These are phyloP conservation scores for Pyricularia sp. DNA, from an alignment of 2,329 filamentous ascomycete species.

Conservation along the genomic window DNA sequence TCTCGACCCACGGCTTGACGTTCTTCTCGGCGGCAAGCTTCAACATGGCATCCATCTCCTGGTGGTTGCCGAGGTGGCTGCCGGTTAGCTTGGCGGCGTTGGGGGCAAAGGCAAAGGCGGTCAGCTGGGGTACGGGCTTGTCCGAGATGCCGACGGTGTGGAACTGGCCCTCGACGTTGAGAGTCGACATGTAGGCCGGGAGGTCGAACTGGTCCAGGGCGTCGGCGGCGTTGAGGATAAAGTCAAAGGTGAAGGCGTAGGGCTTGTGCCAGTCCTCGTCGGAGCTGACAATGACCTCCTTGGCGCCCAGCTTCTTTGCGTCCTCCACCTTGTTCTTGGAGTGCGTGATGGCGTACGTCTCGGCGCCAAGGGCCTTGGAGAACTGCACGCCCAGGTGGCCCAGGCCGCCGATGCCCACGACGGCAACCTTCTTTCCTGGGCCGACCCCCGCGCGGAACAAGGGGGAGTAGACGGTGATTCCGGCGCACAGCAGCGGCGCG, in stretches of 20 bases:
- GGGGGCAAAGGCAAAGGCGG: conserved; percentile 29
- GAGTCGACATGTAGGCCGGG: conserved; percentile 35
- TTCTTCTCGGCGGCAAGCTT: conserved; percentile 40
- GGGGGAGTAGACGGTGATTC: conserved; percentile 33
- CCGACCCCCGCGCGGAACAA: conserved; percentile 25
- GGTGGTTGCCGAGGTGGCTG: conserved; percentile 52
- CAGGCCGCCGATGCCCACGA: conserved; percentile 30
- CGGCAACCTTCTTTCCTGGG: conserved; percentile 27
- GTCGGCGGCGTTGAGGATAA: conserved; percentile 40
- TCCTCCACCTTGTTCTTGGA: conserved; percentile 48
- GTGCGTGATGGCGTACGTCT: conserved; percentile 56
- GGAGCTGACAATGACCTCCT: conserved; percentile 39
- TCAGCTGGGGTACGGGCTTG: conserved; percentile 32
- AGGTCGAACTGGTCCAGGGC: conserved; percentile 46
- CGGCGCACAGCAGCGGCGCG: conserved; percentile 54
- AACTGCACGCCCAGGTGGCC: conserved; percentile 36
- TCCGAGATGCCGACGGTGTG: conserved; percentile 50
- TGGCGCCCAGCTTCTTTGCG: conserved; percentile 52
- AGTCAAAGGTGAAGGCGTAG: conserved; percentile 39
- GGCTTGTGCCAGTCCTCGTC: conserved; percentile 50
- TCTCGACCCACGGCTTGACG: conserved; percentile 7
- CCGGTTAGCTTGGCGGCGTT: conserved; percentile 28
- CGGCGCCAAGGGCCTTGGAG: conserved; percentile 41
- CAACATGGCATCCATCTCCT: conserved; percentile 50
- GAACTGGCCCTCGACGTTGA: conserved; percentile 44